Base-by-base conservation (phyloP, 495 filamentous ascomycete species). In the Ramalina intermedia region DNA sequence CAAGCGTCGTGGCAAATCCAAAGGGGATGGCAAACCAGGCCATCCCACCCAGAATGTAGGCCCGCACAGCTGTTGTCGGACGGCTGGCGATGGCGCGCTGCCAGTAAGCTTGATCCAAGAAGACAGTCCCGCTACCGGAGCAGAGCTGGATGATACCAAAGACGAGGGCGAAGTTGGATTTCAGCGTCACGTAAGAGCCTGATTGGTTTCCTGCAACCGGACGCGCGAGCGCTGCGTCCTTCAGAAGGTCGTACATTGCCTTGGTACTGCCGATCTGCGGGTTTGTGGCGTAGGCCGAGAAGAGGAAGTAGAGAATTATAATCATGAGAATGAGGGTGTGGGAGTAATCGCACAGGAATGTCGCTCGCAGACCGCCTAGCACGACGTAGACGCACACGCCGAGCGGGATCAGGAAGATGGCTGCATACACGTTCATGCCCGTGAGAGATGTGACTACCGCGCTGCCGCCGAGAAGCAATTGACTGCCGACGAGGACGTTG, bases 171-270 rank as follows among this genome's bases (percentile, higher is more conserved):
- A 65, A 67, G 37, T 67, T 62, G 47, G 66, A 70, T 13, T 61
- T 68, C 58, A 78, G 70, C 4, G 73, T 66, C n/a, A 78, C 59
- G 56, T 73, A 76, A 3, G 66, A 71, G 6, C 71, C 73, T 2
- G 68, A 64, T 2, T 62, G 62, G 48, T 77, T 78, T 11, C 70
- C 62, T 0, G 61, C 61, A 6, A 77, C 63, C 1, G 73, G 74
- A 47, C 65, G 67, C 11, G 50, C 59, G 39, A 53, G 26, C 6
- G 66, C 69, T 0, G 73, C 73, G 33, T 67, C 62, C 21, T 63
- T 55, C 3, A 76, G 60, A 18, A 75, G 55, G 17, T 73, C 67
- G 54, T 75, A 77, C 41, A 76, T 56, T 36, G 57, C 64, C 11
- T 47, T 50, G 0, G 69, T 67, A 21, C 61, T 66, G 0, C 73